These are phyloP conservation scores for Aphanomyces stellatus DNA, from an alignment of 352 stramenopile genomes.

Conservation along the genomic window DNA sequence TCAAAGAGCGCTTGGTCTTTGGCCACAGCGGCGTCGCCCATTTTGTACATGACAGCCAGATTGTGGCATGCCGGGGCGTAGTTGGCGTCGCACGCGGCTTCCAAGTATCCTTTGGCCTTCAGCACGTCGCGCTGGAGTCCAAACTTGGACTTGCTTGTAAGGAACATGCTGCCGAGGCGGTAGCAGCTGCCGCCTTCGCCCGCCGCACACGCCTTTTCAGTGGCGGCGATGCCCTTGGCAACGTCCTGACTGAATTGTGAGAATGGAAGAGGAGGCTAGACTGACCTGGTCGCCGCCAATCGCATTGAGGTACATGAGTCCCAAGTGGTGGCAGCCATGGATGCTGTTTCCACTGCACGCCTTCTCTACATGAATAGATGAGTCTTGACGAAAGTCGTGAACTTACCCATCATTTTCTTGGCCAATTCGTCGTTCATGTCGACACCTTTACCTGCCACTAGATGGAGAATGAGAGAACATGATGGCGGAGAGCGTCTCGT, in stretches of 20 bases:
- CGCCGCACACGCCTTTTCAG: constrained; percentile 63
- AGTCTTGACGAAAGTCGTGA: not conserved
- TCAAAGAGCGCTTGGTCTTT: constrained; percentile 59
- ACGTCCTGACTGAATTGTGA: constrained; percentile 37
- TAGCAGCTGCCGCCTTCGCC: constrained; percentile 80
- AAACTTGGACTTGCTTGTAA: constrained; percentile 34
- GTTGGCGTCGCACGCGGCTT: constrained; percentile 72
- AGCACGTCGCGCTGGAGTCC: constrained; percentile 36
- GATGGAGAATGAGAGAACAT: not conserved
- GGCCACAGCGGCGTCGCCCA: constrained; percentile 59
- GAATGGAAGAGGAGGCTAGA: not conserved
- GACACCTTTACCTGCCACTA: constrained; percentile 72
- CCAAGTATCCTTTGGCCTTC: constrained; percentile 56
- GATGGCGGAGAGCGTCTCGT: constrained; percentile 18
- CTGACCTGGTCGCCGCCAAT: constrained; percentile 60
- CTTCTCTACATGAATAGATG: constrained; percentile 39
- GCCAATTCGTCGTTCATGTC: constrained; percentile 58
- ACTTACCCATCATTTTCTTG: not conserved
- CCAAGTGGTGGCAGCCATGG: constrained; percentile 78
- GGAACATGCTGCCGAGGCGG: constrained; percentile 65
- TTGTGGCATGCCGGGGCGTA: constrained; percentile 84
- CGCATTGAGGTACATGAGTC: constrained; percentile 68
- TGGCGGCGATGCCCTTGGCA: constrained; percentile 48
- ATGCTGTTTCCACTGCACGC: constrained; percentile 59
- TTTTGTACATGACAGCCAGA: constrained; percentile 84